Evolutionary conservation across 352 stramenopile genomes (phyloP).

Genomic region (Phytophthora tubulina): DNA sequence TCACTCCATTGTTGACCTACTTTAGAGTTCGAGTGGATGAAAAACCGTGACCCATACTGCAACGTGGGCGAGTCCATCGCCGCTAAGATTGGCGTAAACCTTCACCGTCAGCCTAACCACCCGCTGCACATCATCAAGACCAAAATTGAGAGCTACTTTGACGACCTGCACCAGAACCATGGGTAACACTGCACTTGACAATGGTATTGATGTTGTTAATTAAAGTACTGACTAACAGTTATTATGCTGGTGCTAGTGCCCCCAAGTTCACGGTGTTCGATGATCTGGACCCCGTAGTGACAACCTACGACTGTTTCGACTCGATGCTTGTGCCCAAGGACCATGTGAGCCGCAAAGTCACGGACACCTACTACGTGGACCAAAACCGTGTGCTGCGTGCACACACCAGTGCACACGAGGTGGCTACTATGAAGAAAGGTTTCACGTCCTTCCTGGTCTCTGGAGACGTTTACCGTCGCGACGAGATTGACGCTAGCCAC

Average conservation of each 20-base stretch:
- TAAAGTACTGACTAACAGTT: neutral
- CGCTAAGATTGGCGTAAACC: slow-evolving; percentile 89
- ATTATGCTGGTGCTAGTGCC: slow-evolving; percentile 44
- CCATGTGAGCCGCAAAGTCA: slow-evolving; percentile 88
- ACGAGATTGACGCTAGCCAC: slow-evolving; percentile 99
- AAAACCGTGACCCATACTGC: slow-evolving; percentile 83
- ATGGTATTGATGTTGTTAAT: neutral
- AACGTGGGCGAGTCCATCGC: slow-evolving; percentile 90
- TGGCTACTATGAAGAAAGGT: slow-evolving; percentile 89
- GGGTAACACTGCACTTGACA: slow-evolving; percentile 40
- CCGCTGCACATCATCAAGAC: slow-evolving; percentile 94
- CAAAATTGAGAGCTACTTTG: slow-evolving; percentile 93
- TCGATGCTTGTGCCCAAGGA: slow-evolving; percentile 93
- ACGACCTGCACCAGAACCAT: slow-evolving; percentile 69
- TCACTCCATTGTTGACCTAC: neutral
- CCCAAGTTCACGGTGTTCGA: slow-evolving; percentile 89
- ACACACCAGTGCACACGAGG: slow-evolving; percentile 96
- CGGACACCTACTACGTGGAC: slow-evolving; percentile 94
- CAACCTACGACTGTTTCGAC: slow-evolving; percentile 92
- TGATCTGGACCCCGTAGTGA: slow-evolving; percentile 87
- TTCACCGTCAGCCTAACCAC: slow-evolving; percentile 88
- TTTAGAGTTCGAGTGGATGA: slow-evolving; percentile 82
- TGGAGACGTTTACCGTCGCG: slow-evolving; percentile 97
- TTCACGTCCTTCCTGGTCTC: slow-evolving; percentile 93
- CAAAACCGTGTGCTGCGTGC: slow-evolving; percentile 81